phyloP scores from a whole-genome alignment of 2,329 filamentous ascomycete species.

The Cladophialophora yegresii region DNA sequence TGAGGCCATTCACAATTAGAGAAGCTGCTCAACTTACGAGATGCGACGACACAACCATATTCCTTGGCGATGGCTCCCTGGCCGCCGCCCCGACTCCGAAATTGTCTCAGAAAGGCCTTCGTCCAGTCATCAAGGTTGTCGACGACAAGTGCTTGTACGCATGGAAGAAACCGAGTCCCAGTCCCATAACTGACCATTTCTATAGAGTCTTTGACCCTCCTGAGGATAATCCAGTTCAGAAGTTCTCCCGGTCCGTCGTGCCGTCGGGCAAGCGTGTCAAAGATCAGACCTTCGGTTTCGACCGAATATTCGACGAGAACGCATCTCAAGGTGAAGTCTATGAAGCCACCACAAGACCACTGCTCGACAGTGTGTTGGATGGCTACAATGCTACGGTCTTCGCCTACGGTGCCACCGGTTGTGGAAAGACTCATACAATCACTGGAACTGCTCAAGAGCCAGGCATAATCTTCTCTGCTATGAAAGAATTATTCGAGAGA shows the following conservation, averaged over 20 bases:
- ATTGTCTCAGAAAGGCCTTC: conserved; percentile 79
- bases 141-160: conserved; percentile 94
- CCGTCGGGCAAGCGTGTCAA: conserved; percentile 88
- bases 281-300: conserved; percentile 96
- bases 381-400: conserved; percentile 99
- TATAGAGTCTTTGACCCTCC: conserved; percentile 91
- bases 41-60: conserved; percentile 80
- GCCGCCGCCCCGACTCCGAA: conserved; percentile 84
- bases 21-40: conserved; percentile 85
- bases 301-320: conserved; percentile 95
- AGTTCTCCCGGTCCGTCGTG: conserved; percentile 79
- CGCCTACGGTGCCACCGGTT: conserved; percentile 95
- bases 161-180: background rate
- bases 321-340: conserved; percentile 91
- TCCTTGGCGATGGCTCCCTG: conserved; percentile 94
- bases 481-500: conserved; percentile 98
- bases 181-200: background rate
- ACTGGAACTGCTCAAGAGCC: conserved; percentile 88
- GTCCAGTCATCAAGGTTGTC: conserved; percentile 91
- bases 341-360: conserved; percentile 81
- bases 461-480: conserved; percentile 97
- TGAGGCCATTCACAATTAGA: conserved; percentile 73
- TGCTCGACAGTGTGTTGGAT: conserved; percentile 94
- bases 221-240: conserved; percentile 88
- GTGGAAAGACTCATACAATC: conserved; percentile 98